phyloP scores from a whole-genome alignment of 805 yeast genomes.

The Pichia insulana region DNA sequence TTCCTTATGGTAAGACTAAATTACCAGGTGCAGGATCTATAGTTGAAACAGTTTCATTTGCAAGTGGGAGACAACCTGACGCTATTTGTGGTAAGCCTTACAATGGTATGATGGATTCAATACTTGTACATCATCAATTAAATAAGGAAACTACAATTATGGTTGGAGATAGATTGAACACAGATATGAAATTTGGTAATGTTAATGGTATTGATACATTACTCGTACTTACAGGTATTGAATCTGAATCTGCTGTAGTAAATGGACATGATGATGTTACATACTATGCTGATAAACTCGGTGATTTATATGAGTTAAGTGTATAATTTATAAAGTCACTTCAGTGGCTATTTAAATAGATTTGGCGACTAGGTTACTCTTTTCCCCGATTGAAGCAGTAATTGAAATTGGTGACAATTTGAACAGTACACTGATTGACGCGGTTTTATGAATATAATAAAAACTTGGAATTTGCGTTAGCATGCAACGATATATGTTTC shows the following conservation, averaged over 20 bases:
- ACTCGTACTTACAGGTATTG: slow-evolving; percentile 87
- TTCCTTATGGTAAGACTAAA: slow-evolving; percentile 77
- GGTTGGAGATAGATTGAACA: slow-evolving; percentile 93
- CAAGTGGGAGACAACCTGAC: slow-evolving; percentile 69
- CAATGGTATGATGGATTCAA: slow-evolving; percentile 82
- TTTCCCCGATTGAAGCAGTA: no score
- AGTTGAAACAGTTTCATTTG: slow-evolving; percentile 64
- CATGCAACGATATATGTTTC: no score
- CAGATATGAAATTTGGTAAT: slow-evolving; percentile 88
- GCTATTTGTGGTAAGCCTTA: slow-evolving; percentile 88
- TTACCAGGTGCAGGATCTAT: slow-evolving; percentile 95
- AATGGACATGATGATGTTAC: slow-evolving; percentile 43
- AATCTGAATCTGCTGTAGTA: slow-evolving; percentile 55
- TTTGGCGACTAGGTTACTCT: no score
- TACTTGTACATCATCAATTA: slow-evolving; percentile 54
- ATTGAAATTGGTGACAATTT: no score
- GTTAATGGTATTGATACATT: slow-evolving; percentile 82
- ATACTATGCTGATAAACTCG: slow-evolving; percentile 60
- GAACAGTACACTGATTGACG: no score
- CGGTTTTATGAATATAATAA: no score
- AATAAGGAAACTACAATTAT: slow-evolving; percentile 62
- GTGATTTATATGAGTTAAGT: slow-evolving; percentile 58
- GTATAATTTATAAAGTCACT: no score
- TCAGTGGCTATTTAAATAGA: no score
- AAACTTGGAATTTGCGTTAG: no score